Percentiles rank a stretch among this genome's conserved stretches.
Evolutionary conservation across 2,329 filamentous ascomycete species (phyloP).

Genomic region (Colletotrichum sp.): DNA sequence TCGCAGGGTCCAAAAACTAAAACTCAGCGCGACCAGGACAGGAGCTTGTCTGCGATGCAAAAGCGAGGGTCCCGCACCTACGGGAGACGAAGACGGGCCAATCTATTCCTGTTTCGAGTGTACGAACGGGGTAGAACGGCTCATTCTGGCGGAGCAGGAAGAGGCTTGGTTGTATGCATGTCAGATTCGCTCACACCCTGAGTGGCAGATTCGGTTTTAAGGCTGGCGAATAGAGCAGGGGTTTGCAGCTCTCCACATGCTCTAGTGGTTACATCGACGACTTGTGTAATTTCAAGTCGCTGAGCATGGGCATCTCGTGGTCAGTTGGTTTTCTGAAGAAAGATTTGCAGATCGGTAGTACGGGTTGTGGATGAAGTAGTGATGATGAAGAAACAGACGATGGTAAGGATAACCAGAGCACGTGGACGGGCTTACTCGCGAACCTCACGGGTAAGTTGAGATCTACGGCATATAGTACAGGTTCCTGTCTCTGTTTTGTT

Average conservation of each 20-base stretch:
- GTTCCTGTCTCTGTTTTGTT: not conserved
- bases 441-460: not conserved
- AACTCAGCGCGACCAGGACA: not conserved
- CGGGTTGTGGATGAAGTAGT: not conserved
- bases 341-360: not conserved
- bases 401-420: not conserved
- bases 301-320: not conserved
- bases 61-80: not conserved
- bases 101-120: not conserved
- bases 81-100: not conserved
- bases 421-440: not conserved
- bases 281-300: not conserved
- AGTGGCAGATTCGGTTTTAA: not conserved
- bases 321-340: not conserved
- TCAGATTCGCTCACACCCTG: not conserved
- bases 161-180: not conserved
- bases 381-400: not conserved
- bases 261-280: not conserved
- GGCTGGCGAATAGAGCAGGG: not conserved
- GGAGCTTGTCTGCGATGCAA: not conserved
- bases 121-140: not conserved
- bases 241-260: not conserved
- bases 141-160: not conserved
- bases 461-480: not conserved
- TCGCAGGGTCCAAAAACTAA: not conserved